Evolutionary conservation across 2,329 filamentous ascomycete genomes (phyloP), one percentile per base, ranked within the genome.

Genomic region (Cercospora nicotianae): DNA sequence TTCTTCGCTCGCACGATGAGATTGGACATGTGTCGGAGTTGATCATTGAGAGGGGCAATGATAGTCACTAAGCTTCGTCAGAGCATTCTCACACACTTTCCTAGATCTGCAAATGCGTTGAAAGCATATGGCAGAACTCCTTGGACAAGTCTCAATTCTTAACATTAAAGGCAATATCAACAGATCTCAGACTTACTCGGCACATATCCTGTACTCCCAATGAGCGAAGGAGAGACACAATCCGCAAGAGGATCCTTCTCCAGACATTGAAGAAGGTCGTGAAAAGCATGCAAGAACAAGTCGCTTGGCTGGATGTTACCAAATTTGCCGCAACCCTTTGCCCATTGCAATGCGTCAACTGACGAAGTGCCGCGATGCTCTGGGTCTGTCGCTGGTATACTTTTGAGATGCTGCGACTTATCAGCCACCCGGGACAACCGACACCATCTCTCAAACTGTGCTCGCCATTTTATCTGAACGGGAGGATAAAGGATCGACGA

Each of bases 21-120:
- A 72, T 94, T 93, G 1, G 90, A 87, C 79, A 92, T 90, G 77
- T 94, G 91, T 1, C 90, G 84, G 68, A 87, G 87, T 30, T 93
- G 87, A 75, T 94, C 91, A 0, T 89, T 88, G 23, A 91, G 84
- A 72, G 86, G 86, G 0, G 87, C 89, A 30, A 94, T 87, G 48
- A 93, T 85, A 0, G 89, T 90, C 70, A 94, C 77, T 0, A 59
- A 90, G 91, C 8, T 23, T 5, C 12, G 12, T 26, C 13, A 26
- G 23, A 3, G 23, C 13, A 55, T n/a, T 51, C 23, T 30, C 48
- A 55, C 23, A 23, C 36, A 7, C 16, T 6, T n/a, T 0, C 36
- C 2, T 8, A n/a, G 1, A 3, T n/a, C 36, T 42, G 36, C 16
- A 3, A 8, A 42, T 5, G 3, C 3, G 36, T n/a, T n/a, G 16